Conservation (phyloP, 306 rosid genomes). For the Delonix regia region DNA sequence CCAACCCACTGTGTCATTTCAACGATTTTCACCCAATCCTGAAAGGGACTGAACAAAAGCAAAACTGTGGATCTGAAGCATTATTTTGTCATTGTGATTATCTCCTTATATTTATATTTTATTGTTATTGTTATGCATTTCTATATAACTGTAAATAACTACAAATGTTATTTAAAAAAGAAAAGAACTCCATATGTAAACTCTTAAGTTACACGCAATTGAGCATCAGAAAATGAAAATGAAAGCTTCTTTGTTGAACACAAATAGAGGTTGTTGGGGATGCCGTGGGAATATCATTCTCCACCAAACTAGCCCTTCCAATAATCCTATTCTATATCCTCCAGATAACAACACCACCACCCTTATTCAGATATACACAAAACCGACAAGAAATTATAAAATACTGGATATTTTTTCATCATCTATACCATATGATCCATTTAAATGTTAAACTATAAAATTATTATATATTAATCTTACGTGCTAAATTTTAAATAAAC, state of each 20-base stretch:
- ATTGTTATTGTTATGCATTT: background rate
- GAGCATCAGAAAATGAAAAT: background rate
- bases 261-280: constrained; percentile 39
- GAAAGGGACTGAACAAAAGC: background rate
- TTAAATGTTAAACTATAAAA: too few relatives aligned
- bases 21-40: background rate
- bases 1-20: constrained; percentile 25
- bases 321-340: constrained; percentile 17
- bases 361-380: constrained; percentile 28
- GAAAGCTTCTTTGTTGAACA: background rate
- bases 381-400: constrained; percentile 2
- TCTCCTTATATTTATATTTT: background rate
- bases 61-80: background rate
- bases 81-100: too few relatives aligned
- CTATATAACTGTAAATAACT: background rate
- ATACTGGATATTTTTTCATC: background rate
- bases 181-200: background rate
- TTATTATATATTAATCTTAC: background rate
- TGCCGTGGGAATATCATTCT: constrained; percentile 38
- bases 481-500: background rate
- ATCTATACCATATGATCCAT: background rate
- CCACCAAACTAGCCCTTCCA: constrained; percentile 59
- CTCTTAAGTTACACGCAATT: background rate
- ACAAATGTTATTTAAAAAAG: background rate
- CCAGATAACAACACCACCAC: constrained; percentile 34